Base-by-base conservation (phyloP, 2,329 filamentous ascomycete species). In the Zasmidium cellare region DNA sequence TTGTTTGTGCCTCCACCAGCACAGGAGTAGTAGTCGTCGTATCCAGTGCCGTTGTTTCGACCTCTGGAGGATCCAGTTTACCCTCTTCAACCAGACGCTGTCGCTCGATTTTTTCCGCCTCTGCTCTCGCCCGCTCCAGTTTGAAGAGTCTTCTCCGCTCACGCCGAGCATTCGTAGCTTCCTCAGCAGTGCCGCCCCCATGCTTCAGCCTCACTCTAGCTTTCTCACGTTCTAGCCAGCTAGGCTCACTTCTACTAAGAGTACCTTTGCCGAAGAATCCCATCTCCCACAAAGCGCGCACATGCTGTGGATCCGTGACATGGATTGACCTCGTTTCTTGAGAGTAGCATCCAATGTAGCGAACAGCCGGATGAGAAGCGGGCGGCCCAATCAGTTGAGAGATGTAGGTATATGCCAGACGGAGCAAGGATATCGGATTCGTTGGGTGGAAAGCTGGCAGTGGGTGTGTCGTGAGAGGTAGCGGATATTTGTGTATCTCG, bases 211-310 rank as follows among this genome's bases (percentile, higher is more conserved):
- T 82, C 23, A 86, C 77, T 51, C 88, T 84, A 24, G 88, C 86
- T 73, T 90, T 88, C 74, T 96, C 91, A 62, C 89, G 83, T 63
- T 90, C 89, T 51, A 96, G 75, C 94, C 94, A 99, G 66, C 87
- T 94, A 2, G 93, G 93, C 73, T 99, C 93, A 79, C 92, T 97
- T 67, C 96, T 86, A 77, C 92, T 97, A 58, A 97, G 79, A 67
- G 81, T 93, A 46, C 94, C 94, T 75, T 97, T 97, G 49, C 96
- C 96, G 75, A 93, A 99, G 76, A 99, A 99, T 3, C 94, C 94
- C 77, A 96, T 91, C 75, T 96, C 90, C 94, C 96, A 99, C 22
- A 99, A 76, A 1, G 88, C 91, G 55, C 89, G 83, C 61, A 96
- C 87, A 2, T 91, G 87, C 55, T 82, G 80, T 23, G 86, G 80